Percentiles rank a stretch among this genome's conserved stretches.
phyloP scores from a whole-genome alignment of 352 stramenopile species.

The Phytophthora pini region DNA sequence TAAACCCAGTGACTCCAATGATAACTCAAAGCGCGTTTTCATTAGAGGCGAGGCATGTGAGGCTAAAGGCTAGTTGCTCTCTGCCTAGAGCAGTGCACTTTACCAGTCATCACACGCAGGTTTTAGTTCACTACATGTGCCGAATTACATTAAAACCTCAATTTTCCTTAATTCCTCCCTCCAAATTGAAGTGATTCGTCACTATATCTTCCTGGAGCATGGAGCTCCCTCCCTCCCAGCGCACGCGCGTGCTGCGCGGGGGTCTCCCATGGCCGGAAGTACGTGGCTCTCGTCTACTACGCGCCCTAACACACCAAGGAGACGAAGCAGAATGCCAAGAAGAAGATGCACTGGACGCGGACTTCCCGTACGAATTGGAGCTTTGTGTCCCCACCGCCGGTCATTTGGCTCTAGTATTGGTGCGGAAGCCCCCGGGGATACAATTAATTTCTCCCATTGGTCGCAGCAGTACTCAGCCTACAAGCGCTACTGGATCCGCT shows the following conservation, averaged over 20 bases:
- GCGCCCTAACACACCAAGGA: constrained; percentile 23
- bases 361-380: constrained; percentile 57
- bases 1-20: background rate
- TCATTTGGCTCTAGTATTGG: constrained; percentile 66
- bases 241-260: constrained; percentile 29
- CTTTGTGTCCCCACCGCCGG: constrained; percentile 59
- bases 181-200: constrained; percentile 13
- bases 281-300: constrained; percentile 48
- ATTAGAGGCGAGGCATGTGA: constrained; percentile 1
- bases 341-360: constrained; percentile 10
- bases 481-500: background rate
- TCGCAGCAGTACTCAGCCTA: constrained; percentile 17
- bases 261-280: constrained; percentile 60
- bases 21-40: constrained; percentile 5
- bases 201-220: constrained; percentile 10
- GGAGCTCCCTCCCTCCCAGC: constrained; percentile 3
- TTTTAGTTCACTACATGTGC: background rate
- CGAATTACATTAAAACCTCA: background rate
- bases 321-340: constrained; percentile 7
- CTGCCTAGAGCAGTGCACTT: no score
- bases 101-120: constrained; percentile 3
- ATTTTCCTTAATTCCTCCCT: constrained; percentile 4
- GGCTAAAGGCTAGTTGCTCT: no score
- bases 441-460: constrained; percentile 11
- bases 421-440: constrained; percentile 28